Conservation (phyloP, 352 stramenopile genomes). For the Blastocystis hominis region DNA sequence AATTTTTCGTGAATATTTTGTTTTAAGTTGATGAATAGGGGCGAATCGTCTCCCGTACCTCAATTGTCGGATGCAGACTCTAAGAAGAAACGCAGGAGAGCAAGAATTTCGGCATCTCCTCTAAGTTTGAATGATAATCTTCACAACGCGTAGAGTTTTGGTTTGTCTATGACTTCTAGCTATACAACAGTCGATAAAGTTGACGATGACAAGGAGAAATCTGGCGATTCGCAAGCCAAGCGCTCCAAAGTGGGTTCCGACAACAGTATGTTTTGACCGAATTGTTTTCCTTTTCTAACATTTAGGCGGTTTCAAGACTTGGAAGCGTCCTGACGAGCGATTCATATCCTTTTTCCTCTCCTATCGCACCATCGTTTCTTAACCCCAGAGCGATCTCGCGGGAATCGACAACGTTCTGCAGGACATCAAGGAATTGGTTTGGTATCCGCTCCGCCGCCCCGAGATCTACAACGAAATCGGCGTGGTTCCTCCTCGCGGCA, state of each 20-base stretch:
- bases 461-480: slow-evolving; percentile 82
- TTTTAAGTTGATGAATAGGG: background rate
- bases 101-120: background rate
- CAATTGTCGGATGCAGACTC: slow-evolving; percentile 65
- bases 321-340: slow-evolving; percentile 53
- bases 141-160: background rate
- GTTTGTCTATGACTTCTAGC: background rate
- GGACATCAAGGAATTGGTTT: slow-evolving; percentile 81
- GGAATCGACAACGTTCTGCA: slow-evolving; percentile 76
- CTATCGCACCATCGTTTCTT: background rate
- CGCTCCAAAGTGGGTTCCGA: slow-evolving; percentile 5
- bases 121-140: slow-evolving; percentile 58
- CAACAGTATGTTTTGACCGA: background rate
- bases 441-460: slow-evolving; percentile 82
- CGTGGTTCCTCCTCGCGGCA: slow-evolving; percentile 78
- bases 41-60: background rate
- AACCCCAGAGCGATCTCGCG: slow-evolving; percentile 71
- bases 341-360: slow-evolving; percentile 53
- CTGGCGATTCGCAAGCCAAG: slow-evolving; percentile 5
- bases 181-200: slow-evolving; percentile 55
- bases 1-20: background rate
- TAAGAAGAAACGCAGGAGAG: slow-evolving; percentile 67
- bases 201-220: slow-evolving; percentile 25
- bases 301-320: slow-evolving; percentile 38
- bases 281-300: background rate